phyloP scores from a whole-genome alignment of 2,329 filamentous ascomycete genomes.

The Juglanconis oblonga region DNA sequence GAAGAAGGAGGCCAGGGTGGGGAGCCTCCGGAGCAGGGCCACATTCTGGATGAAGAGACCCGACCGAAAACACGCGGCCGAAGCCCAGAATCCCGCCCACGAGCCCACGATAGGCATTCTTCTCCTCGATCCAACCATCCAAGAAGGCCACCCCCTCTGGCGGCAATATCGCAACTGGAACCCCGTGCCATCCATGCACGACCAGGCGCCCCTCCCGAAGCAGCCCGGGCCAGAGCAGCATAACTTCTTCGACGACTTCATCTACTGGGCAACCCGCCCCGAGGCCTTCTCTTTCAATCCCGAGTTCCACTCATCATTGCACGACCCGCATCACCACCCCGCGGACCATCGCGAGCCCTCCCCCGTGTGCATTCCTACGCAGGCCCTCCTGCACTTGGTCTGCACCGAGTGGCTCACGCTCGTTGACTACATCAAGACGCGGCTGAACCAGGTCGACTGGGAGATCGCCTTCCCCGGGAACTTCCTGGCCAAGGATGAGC shows the following conservation, averaged over 20 bases:
- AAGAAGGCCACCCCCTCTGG: constrained; percentile 22
- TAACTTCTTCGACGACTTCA: constrained; percentile 23
- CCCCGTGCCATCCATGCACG: constrained; percentile 6
- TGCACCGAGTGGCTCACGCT: constrained; percentile 27
- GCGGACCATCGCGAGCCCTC: neutral
- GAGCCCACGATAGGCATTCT: constrained; percentile 15
- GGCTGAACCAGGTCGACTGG: constrained; percentile 26
- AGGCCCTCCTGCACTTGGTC: constrained; percentile 24
- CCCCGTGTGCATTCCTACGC: constrained; percentile 20
- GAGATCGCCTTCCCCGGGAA: constrained; percentile 24
- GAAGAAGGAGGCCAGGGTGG: constrained; percentile 19
- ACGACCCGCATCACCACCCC: neutral
- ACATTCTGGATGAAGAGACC: constrained; percentile 24
- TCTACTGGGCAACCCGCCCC: constrained; percentile 24
- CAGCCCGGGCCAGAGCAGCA: neutral
- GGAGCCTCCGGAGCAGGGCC: constrained; percentile 23
- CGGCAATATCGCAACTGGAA: constrained; percentile 24
- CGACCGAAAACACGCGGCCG: constrained; percentile 13
- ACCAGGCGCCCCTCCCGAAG: neutral
- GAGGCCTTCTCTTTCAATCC: constrained; percentile 14
- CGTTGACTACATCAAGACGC: constrained; percentile 27
- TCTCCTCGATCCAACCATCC: constrained; percentile 7
- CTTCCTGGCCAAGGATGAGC: constrained; percentile 21
- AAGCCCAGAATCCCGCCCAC: neutral
- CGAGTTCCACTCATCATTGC: neutral